Percentiles rank a stretch among this genome's conserved stretches.
Conservation (phyloP, 768 basidiomycete genomes). For the Pulveroboletus frians region DNA sequence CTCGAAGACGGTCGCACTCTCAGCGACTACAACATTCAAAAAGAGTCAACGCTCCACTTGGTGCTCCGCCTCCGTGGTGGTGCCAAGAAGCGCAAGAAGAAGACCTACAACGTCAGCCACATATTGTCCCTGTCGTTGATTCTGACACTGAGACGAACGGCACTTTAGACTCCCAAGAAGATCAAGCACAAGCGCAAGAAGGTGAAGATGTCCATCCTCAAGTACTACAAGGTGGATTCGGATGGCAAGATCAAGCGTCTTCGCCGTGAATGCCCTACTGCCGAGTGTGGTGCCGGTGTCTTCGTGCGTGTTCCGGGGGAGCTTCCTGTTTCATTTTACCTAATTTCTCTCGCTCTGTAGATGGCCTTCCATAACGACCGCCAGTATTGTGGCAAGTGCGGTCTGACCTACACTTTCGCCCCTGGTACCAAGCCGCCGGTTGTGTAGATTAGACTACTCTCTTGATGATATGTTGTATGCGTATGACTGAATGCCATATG, state of each 20-base stretch:
- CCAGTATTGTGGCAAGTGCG: constrained; percentile 97
- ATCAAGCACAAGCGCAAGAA: constrained; percentile 99
- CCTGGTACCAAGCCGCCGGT: constrained; percentile 76
- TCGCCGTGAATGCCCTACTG: constrained; percentile 88
- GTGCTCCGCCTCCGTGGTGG: constrained; percentile 98
- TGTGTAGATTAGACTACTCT: constrained; percentile 38
- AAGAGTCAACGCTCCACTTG: constrained; percentile 97
- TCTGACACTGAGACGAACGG: constrained; percentile 2
- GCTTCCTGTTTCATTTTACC: not conserved
- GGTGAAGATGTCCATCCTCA: constrained; percentile 99
- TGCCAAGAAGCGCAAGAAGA: constrained; percentile 99
- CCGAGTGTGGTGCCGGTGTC: constrained; percentile 81
- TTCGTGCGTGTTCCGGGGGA: constrained; percentile 50
- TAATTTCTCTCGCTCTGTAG: constrained; percentile 36
- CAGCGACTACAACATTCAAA: constrained; percentile 96
- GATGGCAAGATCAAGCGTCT: constrained; percentile 99
- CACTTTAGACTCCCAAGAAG: constrained; percentile 87
- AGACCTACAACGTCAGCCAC: constrained; percentile 89
- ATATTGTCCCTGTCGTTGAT: not conserved
- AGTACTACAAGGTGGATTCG: constrained; percentile 99
- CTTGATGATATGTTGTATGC: constrained; percentile 9
- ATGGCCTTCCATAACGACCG: constrained; percentile 99
- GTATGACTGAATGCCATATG: constrained; percentile 8
- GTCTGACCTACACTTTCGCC: constrained; percentile 79
- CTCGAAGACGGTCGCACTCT: constrained; percentile 98